Base-by-base conservation (phyloP, 495 filamentous ascomycete genomes). In the Xylaria palmicola region DNA sequence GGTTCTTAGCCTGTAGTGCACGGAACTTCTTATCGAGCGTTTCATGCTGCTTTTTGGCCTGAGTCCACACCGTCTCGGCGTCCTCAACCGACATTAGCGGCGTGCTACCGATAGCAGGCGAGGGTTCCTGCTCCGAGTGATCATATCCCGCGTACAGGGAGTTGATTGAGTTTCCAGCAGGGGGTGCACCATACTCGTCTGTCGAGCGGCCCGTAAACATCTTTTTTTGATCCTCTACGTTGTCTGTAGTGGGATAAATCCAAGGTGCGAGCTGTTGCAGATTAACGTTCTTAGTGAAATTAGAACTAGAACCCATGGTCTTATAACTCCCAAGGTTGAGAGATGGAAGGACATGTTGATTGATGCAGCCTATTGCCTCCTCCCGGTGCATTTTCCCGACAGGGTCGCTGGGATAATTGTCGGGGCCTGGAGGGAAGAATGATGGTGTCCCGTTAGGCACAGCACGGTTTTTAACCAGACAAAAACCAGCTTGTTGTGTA, bases 41-140 rank as follows among this genome's bases (percentile, higher is more conserved):
- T 54, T 92, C 89, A 34, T 85, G 80, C 66, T 91, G 87, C 76
- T 86, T 89, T 62, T 80, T 79, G n/a, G 83, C 79, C 10, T 70
- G 65, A 17, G 75, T 59, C 64, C 88, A 75, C 32, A 79, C 83
- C 56, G 73, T 74, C 73, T 91, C 88, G 5, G 84, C 81, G 29
- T 89, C 88, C 52, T 86, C 80, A 6, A 88, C 73, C 29, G 72
- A 79, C 70, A 86, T 77, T 12, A 83, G 66, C 9, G 76, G 75
- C 37, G 80, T 75, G 40, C 72, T 82, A 17, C 76, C 78, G 17
- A 83, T 75, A 8, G 79, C 65, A 20, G 69, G 62, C 44, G 65
- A 65, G 12, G 68, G 59, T 6, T 48, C 71, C 43, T 68, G 69
- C 22, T 63, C 60, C 2, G 50, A 51, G 52, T 63, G 53, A 47